Conservation (phyloP, 495 filamentous ascomycete genomes). For the Aspergillus avenaceus region DNA sequence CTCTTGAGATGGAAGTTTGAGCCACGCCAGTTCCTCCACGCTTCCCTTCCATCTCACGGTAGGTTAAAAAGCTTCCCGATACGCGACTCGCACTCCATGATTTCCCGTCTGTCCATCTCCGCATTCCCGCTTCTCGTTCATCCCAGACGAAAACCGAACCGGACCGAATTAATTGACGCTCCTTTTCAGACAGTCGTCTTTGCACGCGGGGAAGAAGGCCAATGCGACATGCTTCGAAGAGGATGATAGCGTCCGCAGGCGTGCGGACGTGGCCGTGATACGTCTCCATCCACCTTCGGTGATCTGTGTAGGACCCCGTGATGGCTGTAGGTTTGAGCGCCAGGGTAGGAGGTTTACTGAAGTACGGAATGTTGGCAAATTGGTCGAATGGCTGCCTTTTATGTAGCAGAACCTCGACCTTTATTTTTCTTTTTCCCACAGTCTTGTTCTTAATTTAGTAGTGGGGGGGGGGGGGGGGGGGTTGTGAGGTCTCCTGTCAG, state of each 20-base stretch:
- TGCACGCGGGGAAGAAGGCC: constrained; percentile 90
- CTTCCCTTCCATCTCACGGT: constrained; percentile 98
- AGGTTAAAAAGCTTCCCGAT: constrained; percentile 95
- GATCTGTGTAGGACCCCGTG: constrained; percentile 24
- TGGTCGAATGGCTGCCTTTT: background rate
- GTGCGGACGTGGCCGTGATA: constrained; percentile 91
- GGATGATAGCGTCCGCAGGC: constrained; percentile 89
- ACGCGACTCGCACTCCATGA: constrained; percentile 98
- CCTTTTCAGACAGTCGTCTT: constrained; percentile 90
- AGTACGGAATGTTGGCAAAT: constrained; percentile 10
- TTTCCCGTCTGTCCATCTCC: constrained; percentile 97
- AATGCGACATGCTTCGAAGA: constrained; percentile 93
- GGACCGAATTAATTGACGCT: constrained; percentile 87
- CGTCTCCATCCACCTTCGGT: constrained; percentile 73
- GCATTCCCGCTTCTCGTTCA: constrained; percentile 96
- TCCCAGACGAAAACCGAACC: constrained; percentile 99
- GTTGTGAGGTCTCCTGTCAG: background rate
- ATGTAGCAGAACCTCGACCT: no score
- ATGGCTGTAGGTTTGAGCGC: constrained; percentile 26
- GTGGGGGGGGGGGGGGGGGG: background rate
- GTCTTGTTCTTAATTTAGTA: background rate
- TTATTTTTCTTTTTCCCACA: no score
- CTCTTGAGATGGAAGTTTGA: constrained; percentile 48
- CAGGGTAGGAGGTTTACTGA: constrained; percentile 16
- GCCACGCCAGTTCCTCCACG: constrained; percentile 62